Conservation (phyloP, 495 filamentous ascomycete species). For the Penicillium parvum region DNA sequence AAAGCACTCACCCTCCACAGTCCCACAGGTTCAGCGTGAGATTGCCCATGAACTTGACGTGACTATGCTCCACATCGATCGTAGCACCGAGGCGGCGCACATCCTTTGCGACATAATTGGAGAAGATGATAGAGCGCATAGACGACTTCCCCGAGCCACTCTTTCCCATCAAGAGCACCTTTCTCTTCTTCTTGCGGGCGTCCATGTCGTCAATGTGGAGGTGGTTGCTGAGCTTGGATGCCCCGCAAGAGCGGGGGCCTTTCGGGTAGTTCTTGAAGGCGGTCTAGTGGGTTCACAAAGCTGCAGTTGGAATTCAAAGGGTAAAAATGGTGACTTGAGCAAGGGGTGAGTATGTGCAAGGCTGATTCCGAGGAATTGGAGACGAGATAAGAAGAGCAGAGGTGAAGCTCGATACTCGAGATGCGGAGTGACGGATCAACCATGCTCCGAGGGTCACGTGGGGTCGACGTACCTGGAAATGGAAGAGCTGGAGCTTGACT, state of each 20-base stretch:
- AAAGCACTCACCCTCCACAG: constrained; percentile 71
- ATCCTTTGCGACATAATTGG: constrained; percentile 95
- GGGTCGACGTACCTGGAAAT: constrained; percentile 1
- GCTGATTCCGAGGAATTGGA: constrained; percentile 10
- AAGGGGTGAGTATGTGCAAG: neutral
- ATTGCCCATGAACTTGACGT: constrained; percentile 97
- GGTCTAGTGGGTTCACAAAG: constrained; percentile 1
- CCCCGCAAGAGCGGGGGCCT: constrained; percentile 29
- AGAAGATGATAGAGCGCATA: constrained; percentile 97
- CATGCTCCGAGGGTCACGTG: constrained; percentile 21
- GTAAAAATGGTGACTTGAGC: neutral
- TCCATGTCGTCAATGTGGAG: constrained; percentile 31
- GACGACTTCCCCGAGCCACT: constrained; percentile 98
- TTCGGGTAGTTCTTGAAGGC: constrained; percentile 11
- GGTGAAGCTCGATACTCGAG: constrained; percentile 17
- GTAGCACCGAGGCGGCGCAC: constrained; percentile 92
- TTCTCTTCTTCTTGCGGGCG: constrained; percentile 52
- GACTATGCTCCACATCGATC: constrained; percentile 95
- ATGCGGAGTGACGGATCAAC: constrained; percentile 26
- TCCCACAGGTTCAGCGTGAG: constrained; percentile 97
- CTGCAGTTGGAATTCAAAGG: neutral
- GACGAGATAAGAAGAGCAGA: constrained; percentile 7
- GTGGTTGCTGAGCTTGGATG: constrained; percentile 18
- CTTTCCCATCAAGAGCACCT: constrained; percentile 72
- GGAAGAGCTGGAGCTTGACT: too few relatives aligned